A percentile compares a stretch with the other conserved stretches of the same genome.
Evolutionary conservation across 495 filamentous ascomycete species (phyloP).

Genomic region (Parathielavia appendiculata): DNA sequence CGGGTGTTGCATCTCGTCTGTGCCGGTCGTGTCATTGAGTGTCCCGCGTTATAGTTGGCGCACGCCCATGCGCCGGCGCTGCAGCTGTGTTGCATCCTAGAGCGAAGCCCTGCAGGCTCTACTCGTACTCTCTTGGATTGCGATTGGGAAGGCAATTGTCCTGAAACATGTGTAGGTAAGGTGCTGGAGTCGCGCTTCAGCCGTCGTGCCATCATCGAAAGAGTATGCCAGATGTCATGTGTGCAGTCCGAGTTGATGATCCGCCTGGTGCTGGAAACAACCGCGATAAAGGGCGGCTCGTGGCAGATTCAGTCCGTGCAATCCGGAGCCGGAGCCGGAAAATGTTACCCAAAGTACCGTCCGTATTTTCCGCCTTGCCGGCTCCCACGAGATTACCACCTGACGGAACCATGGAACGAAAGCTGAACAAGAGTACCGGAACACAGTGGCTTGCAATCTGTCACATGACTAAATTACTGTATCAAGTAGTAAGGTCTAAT

Average conservation of each 20-base stretch:
- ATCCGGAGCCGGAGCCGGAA: too few relatives aligned
- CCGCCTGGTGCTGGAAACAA: neutral
- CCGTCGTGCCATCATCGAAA: neutral
- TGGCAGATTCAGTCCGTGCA: too few relatives aligned
- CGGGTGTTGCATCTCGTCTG: neutral
- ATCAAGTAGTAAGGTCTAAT: neutral
- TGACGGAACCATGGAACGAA: too few relatives aligned
- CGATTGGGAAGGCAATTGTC: slow-evolving; percentile 19
- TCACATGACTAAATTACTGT: slow-evolving; percentile 9
- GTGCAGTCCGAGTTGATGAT: neutral
- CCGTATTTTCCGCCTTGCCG: too few relatives aligned
- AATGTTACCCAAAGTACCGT: too few relatives aligned
- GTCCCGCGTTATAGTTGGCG: neutral
- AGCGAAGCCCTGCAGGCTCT: slow-evolving; percentile 6
- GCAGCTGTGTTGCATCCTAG: slow-evolving; percentile 7
- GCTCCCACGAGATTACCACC: too few relatives aligned
- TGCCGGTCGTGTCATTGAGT: neutral
- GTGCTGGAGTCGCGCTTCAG: slow-evolving; percentile 2
- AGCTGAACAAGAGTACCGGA: too few relatives aligned
- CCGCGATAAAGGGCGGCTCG: too few relatives aligned
- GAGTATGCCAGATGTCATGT: neutral
- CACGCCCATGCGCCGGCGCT: slow-evolving; percentile 10
- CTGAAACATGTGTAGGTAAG: slow-evolving; percentile 23
- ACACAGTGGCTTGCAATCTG: too few relatives aligned
- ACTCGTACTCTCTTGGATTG: neutral